Evolutionary conservation across 208 protist genomes (phyloP), one percentile per base, ranked within the genome.

Genomic region (Trypanosomatidae sp.): DNA sequence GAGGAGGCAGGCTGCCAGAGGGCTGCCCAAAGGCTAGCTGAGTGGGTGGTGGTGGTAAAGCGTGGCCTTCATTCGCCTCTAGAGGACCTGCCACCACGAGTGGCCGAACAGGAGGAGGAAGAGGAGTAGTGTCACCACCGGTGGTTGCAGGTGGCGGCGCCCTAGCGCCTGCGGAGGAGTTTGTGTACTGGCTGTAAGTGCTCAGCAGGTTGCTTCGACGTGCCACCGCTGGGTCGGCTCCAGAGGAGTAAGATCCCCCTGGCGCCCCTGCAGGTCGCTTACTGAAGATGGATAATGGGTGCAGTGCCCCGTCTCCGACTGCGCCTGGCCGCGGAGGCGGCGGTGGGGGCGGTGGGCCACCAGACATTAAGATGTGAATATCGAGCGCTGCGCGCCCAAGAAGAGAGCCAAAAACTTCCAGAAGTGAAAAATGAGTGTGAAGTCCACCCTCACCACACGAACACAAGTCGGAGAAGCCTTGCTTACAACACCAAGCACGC

Each of bases 141-240:
- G 52, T n/a, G 6, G 65, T n/a, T 47, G 70, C 4, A 44, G 70
- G 39, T 17, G 70, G 66, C 49, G 49, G 66, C 33, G 33, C 47
- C 49, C 9, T 69, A 17, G 17, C 7, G 17, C 9, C 30, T 47
- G 25, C 17, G 50, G 64, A 46, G 22, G 62, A 47, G 30, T 71
- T 80, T 3, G 65, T 25, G 53, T 80, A 75, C 62, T 80, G 69
- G 25, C 53, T 66, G 69, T 80, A 80, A 19, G 50, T 69, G 33
- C 69, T 74, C 52, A 74, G 28, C 75, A 74, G 15, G 65, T 71
- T 71, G 28, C 47, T 46, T 1, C 75, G 69, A 28, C 69, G 75
- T 15, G 56, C 64, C 9, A 46, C 65, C 22, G 53, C 59, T 12
- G 59, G 44, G 52, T 28, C 49, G 4, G 41, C 47, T 50, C 67